A percentile compares a stretch with the other conserved stretches of the same genome.
Evolutionary conservation across 768 basidiomycete species (phyloP).

Genomic region (Lyophyllum decastes): DNA sequence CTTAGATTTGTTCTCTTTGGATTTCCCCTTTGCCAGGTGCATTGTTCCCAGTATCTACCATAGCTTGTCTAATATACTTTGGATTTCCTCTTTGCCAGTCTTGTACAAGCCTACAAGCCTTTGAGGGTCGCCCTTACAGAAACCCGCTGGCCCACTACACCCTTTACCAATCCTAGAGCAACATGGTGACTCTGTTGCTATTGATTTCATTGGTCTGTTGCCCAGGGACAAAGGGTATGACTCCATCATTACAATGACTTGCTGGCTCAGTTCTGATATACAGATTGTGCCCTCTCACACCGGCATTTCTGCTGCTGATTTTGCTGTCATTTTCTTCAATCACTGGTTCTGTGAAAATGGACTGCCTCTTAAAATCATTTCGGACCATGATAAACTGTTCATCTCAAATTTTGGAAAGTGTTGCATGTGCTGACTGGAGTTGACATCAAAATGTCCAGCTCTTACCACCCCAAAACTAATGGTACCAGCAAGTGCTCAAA

Average conservation of each 20-base stretch:
- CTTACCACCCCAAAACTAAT: neutral
- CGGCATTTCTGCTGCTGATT: conserved; percentile 13
- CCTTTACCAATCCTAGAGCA: conserved; percentile 24
- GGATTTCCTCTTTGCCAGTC: too few relatives aligned
- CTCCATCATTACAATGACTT: conserved; percentile 26
- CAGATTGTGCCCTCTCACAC: conserved; percentile 8
- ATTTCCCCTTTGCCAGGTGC: too few relatives aligned
- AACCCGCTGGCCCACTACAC: neutral
- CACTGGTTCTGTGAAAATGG: conserved; percentile 38
- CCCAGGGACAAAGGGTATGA: conserved; percentile 18
- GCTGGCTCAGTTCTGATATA: conserved; percentile 24
- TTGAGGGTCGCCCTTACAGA: too few relatives aligned
- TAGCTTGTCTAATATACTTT: too few relatives aligned
- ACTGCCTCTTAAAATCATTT: conserved; percentile 24
- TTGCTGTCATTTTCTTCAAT: conserved; percentile 26
- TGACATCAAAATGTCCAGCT: conserved; percentile 13
- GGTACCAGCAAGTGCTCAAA: neutral
- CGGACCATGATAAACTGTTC: conserved; percentile 16
- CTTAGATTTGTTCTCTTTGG: too few relatives aligned
- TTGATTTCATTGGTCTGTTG: conserved; percentile 19
- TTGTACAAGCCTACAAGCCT: too few relatives aligned
- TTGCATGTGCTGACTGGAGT: conserved; percentile 21
- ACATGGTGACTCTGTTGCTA: conserved; percentile 16
- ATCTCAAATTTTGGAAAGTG: conserved; percentile 30
- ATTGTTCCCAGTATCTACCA: too few relatives aligned